Conservation (phyloP, 1,139 yeast genomes). For the Spathaspora jeffriesii region DNA sequence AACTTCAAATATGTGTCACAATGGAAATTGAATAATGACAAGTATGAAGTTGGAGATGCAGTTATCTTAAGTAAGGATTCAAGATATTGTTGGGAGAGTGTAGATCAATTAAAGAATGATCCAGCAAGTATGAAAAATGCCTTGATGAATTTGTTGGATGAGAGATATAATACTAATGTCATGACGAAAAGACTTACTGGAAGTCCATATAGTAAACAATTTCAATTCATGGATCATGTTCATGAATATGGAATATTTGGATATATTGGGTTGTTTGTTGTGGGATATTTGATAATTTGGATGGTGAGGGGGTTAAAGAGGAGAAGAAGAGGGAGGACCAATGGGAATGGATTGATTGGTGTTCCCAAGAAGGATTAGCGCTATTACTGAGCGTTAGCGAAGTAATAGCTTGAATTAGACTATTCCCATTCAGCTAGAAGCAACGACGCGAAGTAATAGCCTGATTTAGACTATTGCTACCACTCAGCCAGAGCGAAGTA, state of each 20-base stretch:
- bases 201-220: conserved; percentile 41
- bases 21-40: conserved; percentile 37
- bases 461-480: no score
- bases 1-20: conserved; percentile 34
- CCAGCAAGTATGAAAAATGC: conserved; percentile 28
- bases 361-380: conserved; percentile 21
- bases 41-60: conserved; percentile 45
- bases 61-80: conserved; percentile 33
- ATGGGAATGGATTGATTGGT: neutral
- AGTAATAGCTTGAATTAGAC: no score
- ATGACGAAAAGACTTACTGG: conserved; percentile 30
- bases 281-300: conserved; percentile 10
- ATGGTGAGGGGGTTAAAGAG: conserved; percentile 7
- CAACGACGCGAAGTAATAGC: no score
- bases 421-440: no score
- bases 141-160: conserved; percentile 35
- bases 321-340: conserved; percentile 7
- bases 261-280: conserved; percentile 28
- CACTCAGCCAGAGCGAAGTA: no score
- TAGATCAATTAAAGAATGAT: conserved; percentile 27
- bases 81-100: conserved; percentile 35
- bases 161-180: conserved; percentile 9
- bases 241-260: conserved; percentile 49
- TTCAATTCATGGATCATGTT: conserved; percentile 44
- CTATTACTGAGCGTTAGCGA: no score